Percentiles rank a stretch among this genome's conserved stretches.
Conservation (phyloP, 805 yeast species). For the Tetrapisispora phaffii region DNA sequence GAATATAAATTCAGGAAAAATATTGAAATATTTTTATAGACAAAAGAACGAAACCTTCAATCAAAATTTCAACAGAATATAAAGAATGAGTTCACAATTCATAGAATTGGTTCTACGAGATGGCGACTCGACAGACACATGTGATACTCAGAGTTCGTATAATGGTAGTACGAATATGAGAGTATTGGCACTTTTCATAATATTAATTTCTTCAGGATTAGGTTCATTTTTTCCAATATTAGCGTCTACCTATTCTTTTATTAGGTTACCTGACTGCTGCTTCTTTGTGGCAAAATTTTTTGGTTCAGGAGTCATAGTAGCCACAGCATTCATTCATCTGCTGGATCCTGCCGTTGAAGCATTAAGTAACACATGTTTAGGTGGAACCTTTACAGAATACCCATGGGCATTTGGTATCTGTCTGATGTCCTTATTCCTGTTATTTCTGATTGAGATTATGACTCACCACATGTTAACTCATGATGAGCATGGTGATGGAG, state of each 20-base stretch:
- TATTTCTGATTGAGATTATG: slow-evolving; percentile 42
- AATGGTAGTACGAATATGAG: slow-evolving; percentile 35
- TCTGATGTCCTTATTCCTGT: slow-evolving; percentile 36
- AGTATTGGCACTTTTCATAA: slow-evolving; percentile 52
- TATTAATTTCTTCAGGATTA: slow-evolving; percentile 43
- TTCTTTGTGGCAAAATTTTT: slow-evolving; percentile 64
- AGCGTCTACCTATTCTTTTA: slow-evolving; percentile 47
- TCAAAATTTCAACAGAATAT: background rate
- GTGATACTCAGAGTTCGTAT: slow-evolving; percentile 35
- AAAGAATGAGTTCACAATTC: background rate
- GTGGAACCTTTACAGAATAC: slow-evolving; percentile 45
- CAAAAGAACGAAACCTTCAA: no score
- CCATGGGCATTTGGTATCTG: slow-evolving; percentile 51
- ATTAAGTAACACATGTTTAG: slow-evolving; percentile 46
- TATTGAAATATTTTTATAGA: background rate
- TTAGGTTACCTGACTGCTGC: slow-evolving; percentile 50
- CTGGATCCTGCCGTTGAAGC: slow-evolving; percentile 59
- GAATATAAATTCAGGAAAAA: no score
- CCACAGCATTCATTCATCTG: slow-evolving; percentile 72
- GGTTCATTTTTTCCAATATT: slow-evolving; percentile 57
- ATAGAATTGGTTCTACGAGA: background rate
- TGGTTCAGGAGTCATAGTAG: slow-evolving; percentile 77
- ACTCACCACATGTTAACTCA: slow-evolving; percentile 36
- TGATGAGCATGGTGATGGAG: slow-evolving; percentile 21
- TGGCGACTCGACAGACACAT: slow-evolving; percentile 9